These are phyloP conservation scores for Mollisiaceae sp. DNA, from an alignment of 2,329 filamentous ascomycete species.

Conservation along the genomic window DNA sequence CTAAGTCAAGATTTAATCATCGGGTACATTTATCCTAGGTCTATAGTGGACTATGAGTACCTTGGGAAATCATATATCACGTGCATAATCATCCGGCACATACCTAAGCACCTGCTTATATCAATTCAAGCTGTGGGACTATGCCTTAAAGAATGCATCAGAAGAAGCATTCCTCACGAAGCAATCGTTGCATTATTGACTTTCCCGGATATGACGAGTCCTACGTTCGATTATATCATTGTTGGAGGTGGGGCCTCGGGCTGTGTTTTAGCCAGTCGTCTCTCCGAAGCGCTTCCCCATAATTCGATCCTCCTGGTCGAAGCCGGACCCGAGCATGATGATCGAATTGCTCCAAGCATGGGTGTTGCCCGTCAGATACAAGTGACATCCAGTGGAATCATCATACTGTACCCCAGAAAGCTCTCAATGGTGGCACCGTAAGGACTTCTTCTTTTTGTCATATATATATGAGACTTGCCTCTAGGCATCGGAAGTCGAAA, in stretches of 20 bases:
- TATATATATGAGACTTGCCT: too few species aligned
- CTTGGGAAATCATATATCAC: background rate
- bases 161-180: background rate
- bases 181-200: background rate
- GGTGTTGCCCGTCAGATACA: conserved; percentile 11
- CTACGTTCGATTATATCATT: conserved; percentile 43
- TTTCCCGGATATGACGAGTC: background rate
- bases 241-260: conserved; percentile 46
- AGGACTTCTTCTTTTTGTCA: background rate
- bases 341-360: conserved; percentile 9
- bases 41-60: too few species aligned
- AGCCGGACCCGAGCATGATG: conserved; percentile 40
- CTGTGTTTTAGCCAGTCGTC: conserved; percentile 44
- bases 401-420: conserved; percentile 39
- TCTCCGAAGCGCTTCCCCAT: conserved; percentile 37
- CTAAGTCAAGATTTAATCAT: too few species aligned
- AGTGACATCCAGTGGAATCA: conserved; percentile 44
- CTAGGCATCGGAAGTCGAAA: background rate
- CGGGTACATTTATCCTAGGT: too few species aligned
- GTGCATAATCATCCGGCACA: background rate
- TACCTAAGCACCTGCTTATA: too few species aligned
- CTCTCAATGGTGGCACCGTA: conserved; percentile 34
- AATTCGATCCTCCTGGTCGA: conserved; percentile 46
- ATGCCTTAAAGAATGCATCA: background rate
- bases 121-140: too few species aligned